Base-by-base conservation (phyloP, 441 rosid genomes). In the Adansonia rubrostipa region DNA sequence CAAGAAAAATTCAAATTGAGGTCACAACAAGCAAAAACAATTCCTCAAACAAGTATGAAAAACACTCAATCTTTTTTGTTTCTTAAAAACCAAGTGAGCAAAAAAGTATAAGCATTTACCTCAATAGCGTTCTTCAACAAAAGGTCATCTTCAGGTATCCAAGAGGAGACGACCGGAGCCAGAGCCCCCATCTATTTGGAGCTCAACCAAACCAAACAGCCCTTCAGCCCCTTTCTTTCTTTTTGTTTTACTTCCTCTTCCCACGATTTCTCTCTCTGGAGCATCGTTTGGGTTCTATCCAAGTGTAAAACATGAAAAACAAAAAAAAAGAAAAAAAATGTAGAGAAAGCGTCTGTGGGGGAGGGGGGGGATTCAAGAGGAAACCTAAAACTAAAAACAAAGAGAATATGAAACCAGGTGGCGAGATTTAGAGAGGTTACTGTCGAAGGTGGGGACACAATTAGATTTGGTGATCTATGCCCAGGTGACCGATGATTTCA, bases 121-220 rank as follows among this genome's bases (percentile, higher is more conserved):
- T 93, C 99, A 28, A 95, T 85, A 40, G 99, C 91, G 82, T 91
- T 92, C 88, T 91, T 93, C 24, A 95, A 79, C 77, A 90, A 80
- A 22, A 93, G 85, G 79, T 93, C 99, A 79, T 95, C 98, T 79
- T 93, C 95, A 24, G 98, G 92, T 40, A 86, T 73, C 95, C 97
- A 92, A 17, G 89, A 80, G 80, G 91, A 80, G 17, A 83, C 72
- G 10, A 83, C 75, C 67, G 93, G 90, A 83, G 89, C 96, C n/a
- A 91, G 82, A 85, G 93, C 93, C 74, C 93, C 97, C 99, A 95
- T 95, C 68, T 48, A 9, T 9, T 81, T 75, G 60, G 73, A 63
- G 71, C 58, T 40, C 63, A 47, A 47, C 11, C 24, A 73, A 17
- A 61, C n/a, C 11, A 15, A 14, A 33, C 79, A 66, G 5, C 24